Evolutionary conservation across 495 filamentous ascomycete species (phyloP).

Genomic region (Recurvomyces mirabilis): DNA sequence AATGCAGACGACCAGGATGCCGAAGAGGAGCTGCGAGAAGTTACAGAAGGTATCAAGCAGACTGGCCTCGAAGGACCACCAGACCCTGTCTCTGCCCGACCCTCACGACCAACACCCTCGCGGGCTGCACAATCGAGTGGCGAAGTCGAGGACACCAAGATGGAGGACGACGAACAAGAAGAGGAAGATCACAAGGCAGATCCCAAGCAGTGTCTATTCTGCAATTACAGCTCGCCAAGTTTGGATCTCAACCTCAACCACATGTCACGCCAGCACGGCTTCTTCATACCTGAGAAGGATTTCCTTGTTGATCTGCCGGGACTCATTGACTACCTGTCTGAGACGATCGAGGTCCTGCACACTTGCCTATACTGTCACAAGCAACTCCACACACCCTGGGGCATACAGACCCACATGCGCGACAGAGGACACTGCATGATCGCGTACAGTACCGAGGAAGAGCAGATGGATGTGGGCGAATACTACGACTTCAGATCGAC

Average conservation of each 20-base stretch:
- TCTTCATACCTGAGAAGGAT: slow-evolving; percentile 85
- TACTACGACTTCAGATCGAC: slow-evolving; percentile 96
- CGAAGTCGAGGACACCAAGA: slow-evolving; percentile 28
- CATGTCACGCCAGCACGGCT: slow-evolving; percentile 85
- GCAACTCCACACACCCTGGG: slow-evolving; percentile 56
- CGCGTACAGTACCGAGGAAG: slow-evolving; percentile 75
- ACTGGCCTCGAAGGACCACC: slow-evolving; percentile 49
- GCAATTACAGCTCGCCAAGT: slow-evolving; percentile 64
- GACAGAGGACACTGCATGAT: slow-evolving; percentile 96
- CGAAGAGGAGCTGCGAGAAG: slow-evolving; percentile 55
- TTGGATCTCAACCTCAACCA: slow-evolving; percentile 65
- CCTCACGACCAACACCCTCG: slow-evolving; percentile 46
- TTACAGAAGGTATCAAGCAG: slow-evolving; percentile 67
- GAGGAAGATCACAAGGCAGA: slow-evolving; percentile 25
- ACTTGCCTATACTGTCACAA: slow-evolving; percentile 80
- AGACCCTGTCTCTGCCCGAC: slow-evolving; percentile 40
- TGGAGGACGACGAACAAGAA: slow-evolving; percentile 13
- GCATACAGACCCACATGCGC: slow-evolving; percentile 87
- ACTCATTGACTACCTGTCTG: slow-evolving; percentile 60
- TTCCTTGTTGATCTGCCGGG: slow-evolving; percentile 75
- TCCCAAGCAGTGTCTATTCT: slow-evolving; percentile 75
- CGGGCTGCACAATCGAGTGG: slow-evolving; percentile 33
- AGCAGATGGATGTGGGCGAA: slow-evolving; percentile 91
- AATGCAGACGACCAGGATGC: slow-evolving; percentile 38
- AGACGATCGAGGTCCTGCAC: slow-evolving; percentile 64